phyloP scores from a whole-genome alignment of 2,329 filamentous ascomycete genomes.

The Paraphoma sp. region DNA sequence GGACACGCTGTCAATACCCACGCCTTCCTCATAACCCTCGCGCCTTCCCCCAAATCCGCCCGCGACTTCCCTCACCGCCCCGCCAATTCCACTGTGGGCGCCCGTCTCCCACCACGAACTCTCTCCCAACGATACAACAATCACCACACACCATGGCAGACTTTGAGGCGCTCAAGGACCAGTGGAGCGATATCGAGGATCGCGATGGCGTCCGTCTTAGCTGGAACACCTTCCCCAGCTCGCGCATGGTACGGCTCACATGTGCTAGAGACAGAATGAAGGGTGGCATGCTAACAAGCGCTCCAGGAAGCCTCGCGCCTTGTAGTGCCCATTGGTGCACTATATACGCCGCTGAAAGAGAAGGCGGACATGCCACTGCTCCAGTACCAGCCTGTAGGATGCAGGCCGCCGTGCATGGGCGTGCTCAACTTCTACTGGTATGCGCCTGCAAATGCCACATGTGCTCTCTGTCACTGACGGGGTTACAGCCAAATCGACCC shows the following conservation, averaged over 20 bases:
- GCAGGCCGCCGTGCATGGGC: slow-evolving; percentile 93
- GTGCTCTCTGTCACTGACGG: slow-evolving; percentile 20
- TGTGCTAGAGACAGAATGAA: slow-evolving; percentile 10
- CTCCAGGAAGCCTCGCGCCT: slow-evolving; percentile 87
- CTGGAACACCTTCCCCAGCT: slow-evolving; percentile 99
- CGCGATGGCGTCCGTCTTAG: slow-evolving; percentile 93
- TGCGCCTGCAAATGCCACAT: slow-evolving; percentile 33
- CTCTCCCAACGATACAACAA: slow-evolving; percentile 20
- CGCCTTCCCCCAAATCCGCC: slow-evolving; percentile 7
- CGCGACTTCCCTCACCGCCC: slow-evolving; percentile 24
- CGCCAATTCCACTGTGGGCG: slow-evolving; percentile 41
- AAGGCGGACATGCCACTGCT: slow-evolving; percentile 87
- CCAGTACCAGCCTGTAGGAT: slow-evolving; percentile 95
- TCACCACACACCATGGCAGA: slow-evolving; percentile 68
- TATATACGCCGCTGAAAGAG: slow-evolving; percentile 96
- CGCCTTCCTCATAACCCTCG: not conserved
- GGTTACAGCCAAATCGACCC: slow-evolving; percentile 76
- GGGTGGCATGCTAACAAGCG: slow-evolving; percentile 31
- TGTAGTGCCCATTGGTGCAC: slow-evolving; percentile 92
- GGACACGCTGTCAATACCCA: slow-evolving; percentile 19
- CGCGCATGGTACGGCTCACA: slow-evolving; percentile 74
- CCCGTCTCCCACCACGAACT: slow-evolving; percentile 33
- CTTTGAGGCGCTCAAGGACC: slow-evolving; percentile 90
- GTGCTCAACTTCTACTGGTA: slow-evolving; percentile 98
- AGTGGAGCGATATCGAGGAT: slow-evolving; percentile 96